phyloP scores from a whole-genome alignment of 1,139 yeast genomes.

The Zygosaccharomyces sapae region DNA sequence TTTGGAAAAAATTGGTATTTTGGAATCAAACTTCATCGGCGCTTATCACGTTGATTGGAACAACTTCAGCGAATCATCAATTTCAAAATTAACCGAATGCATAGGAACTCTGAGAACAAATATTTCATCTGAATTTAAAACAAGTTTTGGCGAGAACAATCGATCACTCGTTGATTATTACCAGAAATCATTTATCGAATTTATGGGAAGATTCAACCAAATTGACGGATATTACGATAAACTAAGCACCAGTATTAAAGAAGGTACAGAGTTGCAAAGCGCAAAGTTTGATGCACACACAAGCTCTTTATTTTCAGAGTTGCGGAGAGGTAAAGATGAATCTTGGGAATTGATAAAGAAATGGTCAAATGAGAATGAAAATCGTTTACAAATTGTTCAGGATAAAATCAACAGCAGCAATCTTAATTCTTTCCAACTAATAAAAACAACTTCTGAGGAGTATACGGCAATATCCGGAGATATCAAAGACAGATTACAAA shows the following conservation, averaged over 20 bases:
- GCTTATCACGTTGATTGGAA: conserved; percentile 4
- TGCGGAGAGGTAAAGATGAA: not conserved
- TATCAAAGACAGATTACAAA: not conserved
- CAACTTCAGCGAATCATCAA: not conserved
- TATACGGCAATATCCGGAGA: not conserved
- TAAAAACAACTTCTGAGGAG: not conserved
- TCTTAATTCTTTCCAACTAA: not conserved
- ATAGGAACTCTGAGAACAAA: not conserved
- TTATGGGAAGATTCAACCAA: conserved; percentile 1
- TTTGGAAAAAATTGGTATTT: not conserved
- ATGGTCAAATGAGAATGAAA: not conserved
- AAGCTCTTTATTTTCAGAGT: not conserved
- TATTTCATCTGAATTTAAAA: conserved; percentile 1
- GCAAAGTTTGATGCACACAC: not conserved
- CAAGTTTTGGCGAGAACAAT: not conserved
- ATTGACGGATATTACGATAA: conserved; percentile 2
- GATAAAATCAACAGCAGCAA: not conserved
- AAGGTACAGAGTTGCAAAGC: conserved; percentile 5
- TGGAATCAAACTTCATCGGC: conserved; percentile 1
- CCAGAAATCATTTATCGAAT: conserved; percentile 1
- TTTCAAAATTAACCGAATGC: conserved; percentile 1
- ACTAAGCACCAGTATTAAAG: conserved; percentile 7
- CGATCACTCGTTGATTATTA: not conserved
- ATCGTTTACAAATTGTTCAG: not conserved
- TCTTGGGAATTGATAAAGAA: not conserved